phyloP scores from a whole-genome alignment of 352 stramenopile species.

The Globisporangium camurandrum region DNA sequence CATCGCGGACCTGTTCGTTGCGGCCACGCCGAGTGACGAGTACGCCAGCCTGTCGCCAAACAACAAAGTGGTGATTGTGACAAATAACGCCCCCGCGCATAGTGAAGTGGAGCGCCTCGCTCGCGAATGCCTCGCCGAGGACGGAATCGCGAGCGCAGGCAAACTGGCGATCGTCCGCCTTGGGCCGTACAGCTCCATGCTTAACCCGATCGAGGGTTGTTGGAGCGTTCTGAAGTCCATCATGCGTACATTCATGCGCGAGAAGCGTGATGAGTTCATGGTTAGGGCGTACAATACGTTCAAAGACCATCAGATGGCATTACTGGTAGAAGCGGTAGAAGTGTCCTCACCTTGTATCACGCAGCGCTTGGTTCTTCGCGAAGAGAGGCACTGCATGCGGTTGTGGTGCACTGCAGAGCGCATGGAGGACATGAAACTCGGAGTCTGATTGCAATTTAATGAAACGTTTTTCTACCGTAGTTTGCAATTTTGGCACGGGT shows the following conservation, averaged over 20 bases:
- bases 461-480: not conserved
- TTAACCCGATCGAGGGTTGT: slow-evolving; percentile 18
- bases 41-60: slow-evolving; percentile 8
- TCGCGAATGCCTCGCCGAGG: slow-evolving; percentile 1
- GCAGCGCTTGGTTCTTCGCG: slow-evolving; percentile 1
- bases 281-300: slow-evolving; percentile 9
- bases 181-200: slow-evolving; percentile 14
- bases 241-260: slow-evolving; percentile 7
- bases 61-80: slow-evolving; percentile 16
- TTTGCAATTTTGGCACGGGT: not conserved
- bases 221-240: slow-evolving; percentile 14
- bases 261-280: slow-evolving; percentile 10
- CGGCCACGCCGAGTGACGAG: slow-evolving; percentile 7
- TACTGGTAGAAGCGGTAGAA: slow-evolving; percentile 3
- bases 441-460: not conserved
- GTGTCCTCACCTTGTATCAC: not conserved
- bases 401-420: not conserved
- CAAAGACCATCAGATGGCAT: not conserved
- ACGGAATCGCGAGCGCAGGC: slow-evolving; percentile 14
- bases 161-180: slow-evolving; percentile 6
- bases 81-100: slow-evolving; percentile 14
- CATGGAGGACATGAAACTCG: slow-evolving; percentile 3
- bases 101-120: slow-evolving; percentile 5
- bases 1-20: slow-evolving; percentile 16
- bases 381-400: slow-evolving; percentile 5